Evolutionary conservation across 2,329 filamentous ascomycete genomes (phyloP), one percentile per base, ranked within the genome.

Genomic region (Pseudomassariella vexata): DNA sequence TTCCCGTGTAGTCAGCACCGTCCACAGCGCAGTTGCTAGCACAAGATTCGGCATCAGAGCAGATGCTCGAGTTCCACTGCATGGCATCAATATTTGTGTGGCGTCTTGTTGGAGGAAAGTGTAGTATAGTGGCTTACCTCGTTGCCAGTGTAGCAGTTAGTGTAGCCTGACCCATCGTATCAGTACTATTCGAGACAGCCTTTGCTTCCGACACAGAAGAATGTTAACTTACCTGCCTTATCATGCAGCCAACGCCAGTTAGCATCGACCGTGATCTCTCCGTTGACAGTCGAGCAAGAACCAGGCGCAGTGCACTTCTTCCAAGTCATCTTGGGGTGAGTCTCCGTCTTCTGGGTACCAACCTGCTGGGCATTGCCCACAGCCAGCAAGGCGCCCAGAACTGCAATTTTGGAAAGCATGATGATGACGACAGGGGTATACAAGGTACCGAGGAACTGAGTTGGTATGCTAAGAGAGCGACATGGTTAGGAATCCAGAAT

Each of bases 161-260:
- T 65, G 43, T 51, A 60, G 23, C 57, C 58, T 10, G 37, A 39
- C 22, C 51, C n/a, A n/a, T n/a, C n/a, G n/a, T n/a, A n/a, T n/a
- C n/a, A n/a, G n/a, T n/a, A n/a, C n/a, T n/a, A n/a, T n/a, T n/a
- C n/a, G n/a, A n/a, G n/a, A n/a, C n/a, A n/a, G n/a, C n/a, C n/a
- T n/a, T n/a, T n/a, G n/a, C n/a, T n/a, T n/a, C n/a, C n/a, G n/a
- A n/a, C n/a, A n/a, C n/a, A n/a, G n/a, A n/a, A n/a, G n/a, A n/a
- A n/a, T n/a, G n/a, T n/a, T n/a, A n/a, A n/a, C n/a, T n/a, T n/a
- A n/a, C n/a, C n/a, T n/a, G n/a, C n/a, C n/a, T n/a, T 51, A 10
- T 49, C 46, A 49, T 70, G 65, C 29, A 68, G 49, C 68, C 67
- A 71, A 35, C 67, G 63, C 66, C 66, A 71, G 52, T 70, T 70